A percentile compares a stretch with the other conserved stretches of the same genome.
phyloP scores from a whole-genome alignment of 306 rosid genomes.

The Quercus parvula region DNA sequence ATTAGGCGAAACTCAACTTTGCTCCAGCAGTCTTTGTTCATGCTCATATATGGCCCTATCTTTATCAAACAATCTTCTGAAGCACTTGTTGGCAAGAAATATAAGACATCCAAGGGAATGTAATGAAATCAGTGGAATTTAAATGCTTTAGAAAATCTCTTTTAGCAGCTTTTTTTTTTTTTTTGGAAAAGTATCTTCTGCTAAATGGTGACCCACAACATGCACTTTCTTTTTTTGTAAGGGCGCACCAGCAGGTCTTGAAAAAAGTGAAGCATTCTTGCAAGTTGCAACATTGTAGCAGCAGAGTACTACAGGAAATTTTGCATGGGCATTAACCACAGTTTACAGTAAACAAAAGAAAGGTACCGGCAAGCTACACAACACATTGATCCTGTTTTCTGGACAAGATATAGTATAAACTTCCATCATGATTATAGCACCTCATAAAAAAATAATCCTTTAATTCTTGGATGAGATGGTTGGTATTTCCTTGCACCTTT shows the following conservation, averaged over 20 bases:
- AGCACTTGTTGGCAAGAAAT: neutral
- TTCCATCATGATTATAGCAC: neutral
- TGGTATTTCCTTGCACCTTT: too few relatives aligned
- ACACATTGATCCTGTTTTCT: neutral
- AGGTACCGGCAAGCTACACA: too few relatives aligned
- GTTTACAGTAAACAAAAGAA: neutral
- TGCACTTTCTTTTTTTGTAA: neutral
- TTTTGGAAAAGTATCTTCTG: neutral
- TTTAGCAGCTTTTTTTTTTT: neutral
- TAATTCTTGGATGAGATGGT: too few relatives aligned
- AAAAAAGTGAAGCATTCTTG: too few relatives aligned
- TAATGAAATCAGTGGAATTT: neutral
- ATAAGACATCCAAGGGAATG: neutral
- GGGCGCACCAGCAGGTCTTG: too few relatives aligned
- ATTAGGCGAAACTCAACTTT: too few relatives aligned
- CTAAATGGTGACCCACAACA: neutral
- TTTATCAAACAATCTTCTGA: too few relatives aligned
- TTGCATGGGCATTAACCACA: neutral
- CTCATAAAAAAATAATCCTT: neutral
- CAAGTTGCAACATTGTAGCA: neutral
- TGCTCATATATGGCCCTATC: too few relatives aligned
- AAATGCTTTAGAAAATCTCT: neutral
- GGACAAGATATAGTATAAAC: neutral
- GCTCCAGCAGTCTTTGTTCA: too few relatives aligned
- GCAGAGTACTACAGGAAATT: neutral